These are phyloP conservation scores for Rhizophagus sp. DNA, from an alignment of 192 early-diverging fungal species.

Conservation along the genomic window DNA sequence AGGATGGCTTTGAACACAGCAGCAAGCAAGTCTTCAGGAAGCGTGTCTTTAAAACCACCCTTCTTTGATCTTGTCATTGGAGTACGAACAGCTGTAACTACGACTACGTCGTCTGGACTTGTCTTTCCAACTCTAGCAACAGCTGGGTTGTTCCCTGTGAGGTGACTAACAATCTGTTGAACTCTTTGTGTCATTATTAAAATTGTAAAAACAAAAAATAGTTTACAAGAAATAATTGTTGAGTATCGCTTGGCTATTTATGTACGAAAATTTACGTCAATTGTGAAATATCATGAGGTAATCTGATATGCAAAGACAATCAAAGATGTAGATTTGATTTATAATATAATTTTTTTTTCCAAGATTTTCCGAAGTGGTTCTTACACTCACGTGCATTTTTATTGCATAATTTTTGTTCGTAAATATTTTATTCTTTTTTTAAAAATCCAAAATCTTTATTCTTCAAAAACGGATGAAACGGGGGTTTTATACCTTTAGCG, in stretches of 20 bases:
- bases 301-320: too few species aligned
- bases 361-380: too few species aligned
- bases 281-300: too few species aligned
- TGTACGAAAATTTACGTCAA: too few species aligned
- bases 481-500: not conserved
- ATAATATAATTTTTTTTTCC: too few species aligned
- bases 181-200: slow-evolving; percentile 24
- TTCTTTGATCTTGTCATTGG: slow-evolving; percentile 73
- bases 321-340: too few species aligned
- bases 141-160: not conserved
- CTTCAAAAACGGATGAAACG: not conserved
- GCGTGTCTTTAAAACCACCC: slow-evolving; percentile 81
- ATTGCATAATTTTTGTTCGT: too few species aligned
- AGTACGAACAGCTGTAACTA: slow-evolving; percentile 78
- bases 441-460: not conserved
- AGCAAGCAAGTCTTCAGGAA: slow-evolving; percentile 76
- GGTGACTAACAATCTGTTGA: slow-evolving; percentile 34
- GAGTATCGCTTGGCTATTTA: too few species aligned
- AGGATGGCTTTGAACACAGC: slow-evolving; percentile 73
- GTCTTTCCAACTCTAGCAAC: slow-evolving; percentile 50
- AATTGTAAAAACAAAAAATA: too few species aligned
- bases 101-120: slow-evolving; percentile 81
- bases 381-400: too few species aligned
- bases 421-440: not conserved
- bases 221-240: too few species aligned